Conservation (phyloP, 2,329 filamentous ascomycete species). For the Ophiostoma sp. region DNA sequence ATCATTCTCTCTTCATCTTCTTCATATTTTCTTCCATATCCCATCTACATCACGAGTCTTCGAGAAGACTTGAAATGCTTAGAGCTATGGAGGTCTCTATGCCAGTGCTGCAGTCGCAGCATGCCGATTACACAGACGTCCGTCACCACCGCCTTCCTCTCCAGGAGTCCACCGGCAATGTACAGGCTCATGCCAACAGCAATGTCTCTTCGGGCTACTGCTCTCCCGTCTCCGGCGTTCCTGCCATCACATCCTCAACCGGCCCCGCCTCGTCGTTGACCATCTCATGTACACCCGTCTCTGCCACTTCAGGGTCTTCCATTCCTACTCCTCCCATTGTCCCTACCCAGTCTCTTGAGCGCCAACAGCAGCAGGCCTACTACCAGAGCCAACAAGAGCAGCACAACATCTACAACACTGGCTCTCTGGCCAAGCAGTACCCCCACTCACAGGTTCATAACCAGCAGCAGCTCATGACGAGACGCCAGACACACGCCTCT, state of each 20-base stretch:
- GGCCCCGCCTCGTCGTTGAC: slow-evolving; percentile 20
- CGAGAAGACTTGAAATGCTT: slow-evolving; percentile 13
- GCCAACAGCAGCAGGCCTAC: slow-evolving; percentile 26
- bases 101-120: slow-evolving; percentile 48
- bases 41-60: slow-evolving; percentile 11
- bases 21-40: slow-evolving; percentile 13
- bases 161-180: slow-evolving; percentile 49
- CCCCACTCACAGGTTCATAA: slow-evolving; percentile 16
- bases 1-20: background rate
- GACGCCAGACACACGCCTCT: slow-evolving; percentile 19
- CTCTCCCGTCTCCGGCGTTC: slow-evolving; percentile 33
- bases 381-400: slow-evolving; percentile 22
- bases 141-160: slow-evolving; percentile 46
- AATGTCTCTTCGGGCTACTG: slow-evolving; percentile 40
- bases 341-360: slow-evolving; percentile 46
- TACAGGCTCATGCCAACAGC: slow-evolving; percentile 35
- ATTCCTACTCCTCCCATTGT: slow-evolving; percentile 44
- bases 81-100: slow-evolving; percentile 39
- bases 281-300: slow-evolving; percentile 32
- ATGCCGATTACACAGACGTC: slow-evolving; percentile 41
- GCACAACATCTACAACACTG: slow-evolving; percentile 21
- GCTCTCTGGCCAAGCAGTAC: slow-evolving; percentile 21
- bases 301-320: slow-evolving; percentile 32
- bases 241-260: slow-evolving; percentile 21
- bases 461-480: slow-evolving; percentile 20